These are phyloP conservation scores for Schrenkiella parvula DNA, from an alignment of 345 rosid species.

Conservation along the genomic window DNA sequence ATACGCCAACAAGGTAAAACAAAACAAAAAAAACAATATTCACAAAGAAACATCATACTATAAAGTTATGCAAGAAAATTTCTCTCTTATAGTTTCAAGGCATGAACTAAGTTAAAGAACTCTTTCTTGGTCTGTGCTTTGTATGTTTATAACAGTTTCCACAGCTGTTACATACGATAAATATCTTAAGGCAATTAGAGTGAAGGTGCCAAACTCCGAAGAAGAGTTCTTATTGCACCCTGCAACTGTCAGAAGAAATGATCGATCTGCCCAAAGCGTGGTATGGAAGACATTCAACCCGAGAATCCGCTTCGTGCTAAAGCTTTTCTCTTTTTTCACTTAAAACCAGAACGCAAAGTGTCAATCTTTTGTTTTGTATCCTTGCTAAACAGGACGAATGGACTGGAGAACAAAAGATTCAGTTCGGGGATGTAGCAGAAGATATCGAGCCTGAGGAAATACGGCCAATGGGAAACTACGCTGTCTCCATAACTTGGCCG, in stretches of 20 bases:
- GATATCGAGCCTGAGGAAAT: slow-evolving; percentile 90
- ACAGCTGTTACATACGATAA: slow-evolving; percentile 87
- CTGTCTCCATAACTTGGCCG: slow-evolving; percentile 93
- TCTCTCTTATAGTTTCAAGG: not conserved
- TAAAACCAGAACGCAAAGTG: not conserved
- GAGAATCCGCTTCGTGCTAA: not conserved
- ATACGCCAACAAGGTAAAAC: slow-evolving; percentile 89
- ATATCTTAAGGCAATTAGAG: slow-evolving; percentile 69
- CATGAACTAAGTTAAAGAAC: not conserved
- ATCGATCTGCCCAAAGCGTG: slow-evolving; percentile 91
- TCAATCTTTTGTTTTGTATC: not conserved
- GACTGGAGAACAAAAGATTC: slow-evolving; percentile 89
- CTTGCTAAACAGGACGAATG: slow-evolving; percentile 65
- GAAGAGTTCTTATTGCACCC: slow-evolving; percentile 93
- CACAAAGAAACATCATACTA: not conserved
- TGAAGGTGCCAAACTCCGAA: slow-evolving; percentile 85
- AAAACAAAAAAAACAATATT: not conserved
- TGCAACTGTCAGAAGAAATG: slow-evolving; percentile 90
- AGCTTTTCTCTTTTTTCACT: not conserved
- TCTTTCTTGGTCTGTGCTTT: not conserved
- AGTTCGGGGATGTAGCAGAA: slow-evolving; percentile 66
- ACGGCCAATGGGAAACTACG: slow-evolving; percentile 95
- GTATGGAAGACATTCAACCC: slow-evolving; percentile 35
- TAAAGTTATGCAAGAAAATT: not conserved
- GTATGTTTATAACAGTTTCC: slow-evolving; percentile 49